Percentiles rank a stretch among this genome's conserved stretches.
Evolutionary conservation across 1,139 yeast species (phyloP).

Genomic region (Candida glucosophila): DNA sequence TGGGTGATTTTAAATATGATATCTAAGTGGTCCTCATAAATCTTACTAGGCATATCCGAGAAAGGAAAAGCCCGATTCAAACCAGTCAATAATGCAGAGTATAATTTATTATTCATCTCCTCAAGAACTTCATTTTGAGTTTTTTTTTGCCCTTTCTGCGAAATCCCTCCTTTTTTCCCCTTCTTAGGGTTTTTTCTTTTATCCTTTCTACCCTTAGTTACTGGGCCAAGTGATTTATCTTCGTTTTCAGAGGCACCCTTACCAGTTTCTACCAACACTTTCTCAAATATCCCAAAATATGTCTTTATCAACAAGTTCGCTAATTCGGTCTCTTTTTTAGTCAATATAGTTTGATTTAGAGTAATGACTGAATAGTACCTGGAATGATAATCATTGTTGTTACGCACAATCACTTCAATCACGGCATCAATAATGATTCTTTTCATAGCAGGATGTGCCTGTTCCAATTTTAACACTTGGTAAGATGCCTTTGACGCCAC

Average conservation of each 20-base stretch:
- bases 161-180: slow-evolving; percentile 73
- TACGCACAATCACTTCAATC: slow-evolving; percentile 70
- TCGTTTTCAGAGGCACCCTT: slow-evolving; percentile 29
- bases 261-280: slow-evolving; percentile 65
- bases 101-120: slow-evolving; percentile 77
- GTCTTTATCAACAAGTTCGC: slow-evolving; percentile 80
- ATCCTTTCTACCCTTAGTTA: slow-evolving; percentile 46
- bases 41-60: slow-evolving; percentile 63
- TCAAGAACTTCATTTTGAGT: slow-evolving; percentile 66
- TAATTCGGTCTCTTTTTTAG: slow-evolving; percentile 62
- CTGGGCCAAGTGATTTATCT: slow-evolving; percentile 29
- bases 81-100: slow-evolving; percentile 90
- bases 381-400: slow-evolving; percentile 75
- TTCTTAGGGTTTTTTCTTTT: slow-evolving; percentile 40
- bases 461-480: slow-evolving; percentile 71
- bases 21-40: slow-evolving; percentile 71
- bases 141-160: slow-evolving; percentile 57
- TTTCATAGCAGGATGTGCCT: slow-evolving; percentile 96
- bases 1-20: slow-evolving; percentile 87
- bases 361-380: slow-evolving; percentile 84
- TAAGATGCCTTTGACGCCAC: slow-evolving; percentile 87
- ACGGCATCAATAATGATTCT: slow-evolving; percentile 69
- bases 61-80: slow-evolving; percentile 95
- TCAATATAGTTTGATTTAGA: slow-evolving; percentile 84
- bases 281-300: slow-evolving; percentile 81